A percentile compares a stretch with the other conserved stretches of the same genome.
Evolutionary conservation across 176 grass and related monocot species (phyloP).

Genomic region (Aechmea fasciata): DNA sequence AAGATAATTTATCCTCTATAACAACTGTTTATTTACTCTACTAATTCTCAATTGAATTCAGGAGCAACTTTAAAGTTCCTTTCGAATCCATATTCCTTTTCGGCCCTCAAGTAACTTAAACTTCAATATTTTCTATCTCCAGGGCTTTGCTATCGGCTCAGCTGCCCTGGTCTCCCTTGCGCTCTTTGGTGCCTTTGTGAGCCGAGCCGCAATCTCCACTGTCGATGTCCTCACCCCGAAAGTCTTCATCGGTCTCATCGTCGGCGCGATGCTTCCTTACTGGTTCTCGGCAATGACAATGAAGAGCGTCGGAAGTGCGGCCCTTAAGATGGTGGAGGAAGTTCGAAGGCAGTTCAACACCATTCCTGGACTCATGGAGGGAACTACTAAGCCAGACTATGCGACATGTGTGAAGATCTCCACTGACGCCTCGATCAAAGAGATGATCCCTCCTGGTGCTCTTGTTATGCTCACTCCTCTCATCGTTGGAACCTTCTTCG

Average conservation of each 20-base stretch:
- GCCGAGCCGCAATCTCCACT: conserved; percentile 1
- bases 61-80: no score
- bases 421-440: neutral
- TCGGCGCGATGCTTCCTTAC: conserved; percentile 9
- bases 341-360: conserved; percentile 13
- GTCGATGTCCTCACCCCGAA: conserved; percentile 5
- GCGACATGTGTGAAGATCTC: conserved; percentile 8
- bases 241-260: conserved; percentile 6
- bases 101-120: no score
- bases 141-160: conserved; percentile 11
- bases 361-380: conserved; percentile 10
- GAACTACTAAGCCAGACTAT: conserved; percentile 3
- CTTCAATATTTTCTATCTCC: neutral
- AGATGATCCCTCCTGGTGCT: conserved; percentile 13
- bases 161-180: conserved; percentile 7
- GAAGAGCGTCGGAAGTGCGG: conserved; percentile 8
- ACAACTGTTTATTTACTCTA: no score
- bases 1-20: no score
- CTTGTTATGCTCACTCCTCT: conserved; percentile 10
- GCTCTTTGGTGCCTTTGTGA: conserved; percentile 11
- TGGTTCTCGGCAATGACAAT: conserved; percentile 14
- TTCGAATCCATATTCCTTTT: no score
- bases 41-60: no score
- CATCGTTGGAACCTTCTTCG: conserved; percentile 9
- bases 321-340: conserved; percentile 11